These are phyloP conservation scores for Kalaharituber pfeilii DNA, from an alignment of 2,329 filamentous ascomycete species.

Conservation along the genomic window DNA sequence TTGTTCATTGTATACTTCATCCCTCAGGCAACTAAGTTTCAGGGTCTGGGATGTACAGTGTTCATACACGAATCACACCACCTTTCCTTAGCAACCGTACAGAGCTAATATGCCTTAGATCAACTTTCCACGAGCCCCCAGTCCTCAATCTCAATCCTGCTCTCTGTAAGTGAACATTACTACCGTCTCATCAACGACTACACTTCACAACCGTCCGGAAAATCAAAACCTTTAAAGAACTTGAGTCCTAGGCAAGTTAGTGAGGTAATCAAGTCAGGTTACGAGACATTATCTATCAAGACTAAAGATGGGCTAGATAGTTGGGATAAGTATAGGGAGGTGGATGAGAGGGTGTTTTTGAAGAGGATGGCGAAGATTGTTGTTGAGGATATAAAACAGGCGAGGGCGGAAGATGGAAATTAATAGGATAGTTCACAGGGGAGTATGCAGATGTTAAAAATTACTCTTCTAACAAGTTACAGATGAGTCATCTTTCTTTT, in stretches of 20 bases:
- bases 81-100: no score
- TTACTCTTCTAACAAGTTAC: no score
- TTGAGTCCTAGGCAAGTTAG: slow-evolving; percentile 71
- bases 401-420: slow-evolving; percentile 29
- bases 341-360: slow-evolving; percentile 62
- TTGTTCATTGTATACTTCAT: no score
- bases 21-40: no score
- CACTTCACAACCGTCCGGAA: slow-evolving; percentile 34
- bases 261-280: slow-evolving; percentile 86
- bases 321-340: slow-evolving; percentile 75
- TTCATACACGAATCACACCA: no score
- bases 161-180: slow-evolving; percentile 73
- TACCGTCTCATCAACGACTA: slow-evolving; percentile 56
- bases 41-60: no score
- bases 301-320: slow-evolving; percentile 69
- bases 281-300: slow-evolving; percentile 85
- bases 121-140: slow-evolving; percentile 7
- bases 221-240: slow-evolving; percentile 40
- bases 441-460: no score
- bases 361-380: slow-evolving; percentile 74
- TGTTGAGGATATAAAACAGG: slow-evolving; percentile 51
- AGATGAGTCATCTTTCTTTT: no score
- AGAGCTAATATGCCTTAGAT: no score
- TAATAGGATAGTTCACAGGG: no score
- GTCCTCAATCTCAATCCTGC: slow-evolving; percentile 66